A percentile compares a stretch with the other conserved stretches of the same genome.
Conservation (phyloP, 1,139 yeast species). For the Yamadazyma atmosphaerica region DNA sequence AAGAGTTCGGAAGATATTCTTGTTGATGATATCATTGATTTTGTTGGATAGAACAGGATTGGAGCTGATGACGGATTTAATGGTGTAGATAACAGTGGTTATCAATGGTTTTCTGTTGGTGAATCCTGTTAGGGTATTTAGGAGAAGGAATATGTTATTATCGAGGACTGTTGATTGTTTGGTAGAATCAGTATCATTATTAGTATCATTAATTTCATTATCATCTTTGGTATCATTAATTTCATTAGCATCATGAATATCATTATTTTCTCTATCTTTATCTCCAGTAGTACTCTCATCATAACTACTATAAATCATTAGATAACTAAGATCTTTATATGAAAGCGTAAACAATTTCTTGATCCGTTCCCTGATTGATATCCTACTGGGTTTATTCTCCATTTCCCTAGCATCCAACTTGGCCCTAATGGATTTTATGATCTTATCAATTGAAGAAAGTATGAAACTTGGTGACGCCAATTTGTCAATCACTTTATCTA, state of each 20-base stretch:
- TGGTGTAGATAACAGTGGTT: slow-evolving; percentile 15
- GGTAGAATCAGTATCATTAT: slow-evolving; percentile 2
- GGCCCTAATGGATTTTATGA: slow-evolving; percentile 3
- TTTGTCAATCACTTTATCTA: slow-evolving; percentile 28
- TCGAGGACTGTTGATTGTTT: too few species aligned
- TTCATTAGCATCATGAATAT: neutral
- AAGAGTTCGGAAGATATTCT: slow-evolving; percentile 17
- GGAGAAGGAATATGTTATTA: slow-evolving; percentile 24
- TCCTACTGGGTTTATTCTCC: slow-evolving; percentile 1
- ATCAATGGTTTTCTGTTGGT: slow-evolving; percentile 31
- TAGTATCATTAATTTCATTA: neutral
- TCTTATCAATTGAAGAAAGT: slow-evolving; percentile 16
- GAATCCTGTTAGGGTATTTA: slow-evolving; percentile 29
- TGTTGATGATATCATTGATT: slow-evolving; percentile 20
- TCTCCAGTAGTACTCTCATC: too few species aligned
- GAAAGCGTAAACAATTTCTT: slow-evolving; percentile 10
- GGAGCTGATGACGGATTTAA: slow-evolving; percentile 14
- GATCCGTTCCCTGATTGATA: slow-evolving; percentile 8
- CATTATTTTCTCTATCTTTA: slow-evolving; percentile 5
- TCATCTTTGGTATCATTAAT: neutral
- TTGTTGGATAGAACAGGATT: slow-evolving; percentile 14
- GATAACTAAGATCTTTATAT: slow-evolving; percentile 16
- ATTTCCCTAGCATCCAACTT: slow-evolving; percentile 4
- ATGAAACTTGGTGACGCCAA: slow-evolving; percentile 34
- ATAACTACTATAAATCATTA: slow-evolving; percentile 12